phyloP scores from a whole-genome alignment of 129 eudicot species.

The Tanacetum coccineum region DNA sequence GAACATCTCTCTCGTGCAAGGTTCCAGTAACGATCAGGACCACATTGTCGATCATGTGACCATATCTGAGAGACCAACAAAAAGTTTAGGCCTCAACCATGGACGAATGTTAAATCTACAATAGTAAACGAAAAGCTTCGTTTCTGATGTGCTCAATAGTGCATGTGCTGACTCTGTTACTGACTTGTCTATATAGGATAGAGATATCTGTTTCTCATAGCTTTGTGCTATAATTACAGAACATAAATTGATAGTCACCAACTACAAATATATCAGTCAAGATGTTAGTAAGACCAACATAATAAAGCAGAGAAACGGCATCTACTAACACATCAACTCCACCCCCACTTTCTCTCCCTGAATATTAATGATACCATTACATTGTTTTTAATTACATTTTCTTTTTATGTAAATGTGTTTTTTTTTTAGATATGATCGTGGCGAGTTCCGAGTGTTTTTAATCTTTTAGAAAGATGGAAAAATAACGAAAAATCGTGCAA shows the following conservation, averaged over 20 bases:
- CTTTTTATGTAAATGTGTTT: no score
- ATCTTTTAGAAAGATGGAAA: no score
- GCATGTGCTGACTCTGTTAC: constrained; percentile 3
- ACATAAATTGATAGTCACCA: neutral
- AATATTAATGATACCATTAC: no score
- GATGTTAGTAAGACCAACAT: no score
- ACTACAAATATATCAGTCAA: neutral
- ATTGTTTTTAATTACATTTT: no score
- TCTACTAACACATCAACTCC: no score
- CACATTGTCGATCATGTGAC: constrained; percentile 99
- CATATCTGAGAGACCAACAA: constrained; percentile 51
- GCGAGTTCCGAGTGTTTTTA: no score
- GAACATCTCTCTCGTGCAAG: constrained; percentile 98
- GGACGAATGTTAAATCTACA: neutral
- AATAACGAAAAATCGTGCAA: no score
- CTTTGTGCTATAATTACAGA: neutral
- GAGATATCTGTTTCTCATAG: neutral
- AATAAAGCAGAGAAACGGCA: no score
- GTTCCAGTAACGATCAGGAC: constrained; percentile 97
- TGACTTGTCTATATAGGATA: neutral
- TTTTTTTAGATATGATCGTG: no score
- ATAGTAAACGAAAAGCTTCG: neutral
- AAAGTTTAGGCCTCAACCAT: constrained; percentile 7
- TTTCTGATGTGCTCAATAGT: neutral
- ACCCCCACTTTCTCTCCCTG: no score